These are phyloP conservation scores for Populus davidiana DNA, from an alignment of 345 rosid genomes.

Conservation along the genomic window DNA sequence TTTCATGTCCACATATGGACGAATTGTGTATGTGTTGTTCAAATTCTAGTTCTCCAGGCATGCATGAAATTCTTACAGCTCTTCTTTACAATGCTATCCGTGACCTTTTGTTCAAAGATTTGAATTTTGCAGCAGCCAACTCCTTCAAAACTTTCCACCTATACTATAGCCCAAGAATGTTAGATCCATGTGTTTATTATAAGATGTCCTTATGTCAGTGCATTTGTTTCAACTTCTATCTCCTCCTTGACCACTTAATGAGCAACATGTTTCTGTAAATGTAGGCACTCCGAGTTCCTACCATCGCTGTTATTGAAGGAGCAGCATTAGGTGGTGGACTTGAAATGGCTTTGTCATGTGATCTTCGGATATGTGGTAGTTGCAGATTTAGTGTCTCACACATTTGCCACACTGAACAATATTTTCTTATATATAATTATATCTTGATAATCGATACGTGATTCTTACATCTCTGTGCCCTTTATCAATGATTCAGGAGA, in stretches of 20 bases:
- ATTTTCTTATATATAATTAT: neutral
- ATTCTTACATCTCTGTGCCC: neutral
- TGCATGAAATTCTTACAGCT: neutral
- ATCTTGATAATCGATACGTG: neutral
- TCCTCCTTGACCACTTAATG: neutral
- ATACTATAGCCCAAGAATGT: neutral
- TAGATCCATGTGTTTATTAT: neutral
- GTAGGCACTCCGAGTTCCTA: conserved; percentile 69
- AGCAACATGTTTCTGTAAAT: conserved; percentile 11
- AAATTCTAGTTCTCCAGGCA: neutral
- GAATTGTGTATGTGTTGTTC: neutral
- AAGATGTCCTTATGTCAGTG: neutral
- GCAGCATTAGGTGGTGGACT: conserved; percentile 96
- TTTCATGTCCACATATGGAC: neutral
- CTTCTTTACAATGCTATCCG: no score
- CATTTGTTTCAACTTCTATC: neutral
- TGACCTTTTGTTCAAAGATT: neutral
- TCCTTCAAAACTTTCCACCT: neutral
- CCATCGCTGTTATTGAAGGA: conserved; percentile 88
- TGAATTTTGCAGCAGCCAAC: neutral
- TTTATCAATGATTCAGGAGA: conserved; percentile 46
- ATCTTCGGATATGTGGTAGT: conserved; percentile 85
- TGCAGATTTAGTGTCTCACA: neutral
- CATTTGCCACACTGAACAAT: neutral
- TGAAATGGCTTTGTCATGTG: conserved; percentile 92